phyloP scores from a whole-genome alignment of 2,329 filamentous ascomycete species.

The Alternaria alternata region DNA sequence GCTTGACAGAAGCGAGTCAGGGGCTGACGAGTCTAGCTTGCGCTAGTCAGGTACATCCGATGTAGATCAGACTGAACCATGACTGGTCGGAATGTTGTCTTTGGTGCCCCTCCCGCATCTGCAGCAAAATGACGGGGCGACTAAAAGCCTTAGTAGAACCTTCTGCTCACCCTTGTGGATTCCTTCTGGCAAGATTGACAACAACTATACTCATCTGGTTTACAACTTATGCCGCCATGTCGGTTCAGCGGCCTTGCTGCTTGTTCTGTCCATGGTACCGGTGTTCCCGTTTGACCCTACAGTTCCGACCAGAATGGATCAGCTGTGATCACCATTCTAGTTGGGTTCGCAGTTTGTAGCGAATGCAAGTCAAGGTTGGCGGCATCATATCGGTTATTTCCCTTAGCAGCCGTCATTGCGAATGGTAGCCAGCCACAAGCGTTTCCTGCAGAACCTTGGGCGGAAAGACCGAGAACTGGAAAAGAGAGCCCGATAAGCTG shows the following conservation, averaged over 20 bases:
- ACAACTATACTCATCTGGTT: neutral
- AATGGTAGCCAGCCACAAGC: conserved; percentile 14
- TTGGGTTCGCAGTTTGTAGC: neutral
- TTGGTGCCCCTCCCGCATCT: conserved; percentile 25
- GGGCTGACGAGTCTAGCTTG: conserved; percentile 26
- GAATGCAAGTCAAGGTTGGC: conserved; percentile 2
- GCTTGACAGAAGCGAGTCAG: conserved; percentile 22
- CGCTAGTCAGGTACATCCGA: conserved; percentile 39
- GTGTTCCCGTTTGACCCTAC: neutral
- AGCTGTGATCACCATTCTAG: conserved; percentile 5
- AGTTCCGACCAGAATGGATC: neutral
- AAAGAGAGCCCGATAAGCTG: conserved; percentile 18
- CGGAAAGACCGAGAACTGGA: conserved; percentile 14
- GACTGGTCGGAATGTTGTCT: conserved; percentile 29
- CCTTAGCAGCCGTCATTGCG: conserved; percentile 11
- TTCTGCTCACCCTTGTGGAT: conserved; percentile 5
- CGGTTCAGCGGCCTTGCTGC: conserved; percentile 12
- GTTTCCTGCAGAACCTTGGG: conserved; percentile 6
- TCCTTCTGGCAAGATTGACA: neutral
- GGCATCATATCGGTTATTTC: conserved; percentile 13
- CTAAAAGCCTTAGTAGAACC: conserved; percentile 1
- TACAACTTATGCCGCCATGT: conserved; percentile 4
- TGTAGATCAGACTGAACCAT: conserved; percentile 27
- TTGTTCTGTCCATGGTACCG: neutral
- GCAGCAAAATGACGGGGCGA: conserved; percentile 28